Conservation (phyloP, 495 filamentous ascomycete genomes). For the Monascus purpureus region DNA sequence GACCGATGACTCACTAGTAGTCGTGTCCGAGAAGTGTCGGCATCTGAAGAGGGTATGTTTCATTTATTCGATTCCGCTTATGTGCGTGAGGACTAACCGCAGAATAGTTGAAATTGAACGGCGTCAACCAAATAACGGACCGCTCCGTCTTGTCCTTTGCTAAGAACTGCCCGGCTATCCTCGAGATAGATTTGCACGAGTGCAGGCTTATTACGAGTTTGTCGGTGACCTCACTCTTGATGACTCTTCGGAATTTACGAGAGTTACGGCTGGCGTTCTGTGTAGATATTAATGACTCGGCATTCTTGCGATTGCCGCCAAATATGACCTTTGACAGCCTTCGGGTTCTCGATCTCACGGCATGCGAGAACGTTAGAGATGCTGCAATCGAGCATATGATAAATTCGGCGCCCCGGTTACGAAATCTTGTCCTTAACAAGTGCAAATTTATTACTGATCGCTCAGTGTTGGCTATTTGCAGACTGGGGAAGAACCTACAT, state of each 20-base stretch:
- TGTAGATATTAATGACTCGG: constrained; percentile 62
- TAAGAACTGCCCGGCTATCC: constrained; percentile 71
- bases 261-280: constrained; percentile 83
- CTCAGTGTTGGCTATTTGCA: constrained; percentile 73
- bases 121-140: constrained; percentile 67
- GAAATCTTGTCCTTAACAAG: constrained; percentile 89
- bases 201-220: constrained; percentile 68
- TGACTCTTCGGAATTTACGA: constrained; percentile 62
- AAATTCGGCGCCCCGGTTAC: constrained; percentile 67
- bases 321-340: constrained; percentile 65
- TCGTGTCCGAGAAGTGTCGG: constrained; percentile 70
- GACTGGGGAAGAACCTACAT: constrained; percentile 88
- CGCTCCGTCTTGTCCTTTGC: constrained; percentile 73
- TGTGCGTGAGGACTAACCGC: no score
- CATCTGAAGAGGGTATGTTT: constrained; percentile 73
- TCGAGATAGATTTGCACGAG: constrained; percentile 91
- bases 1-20: constrained; percentile 70
- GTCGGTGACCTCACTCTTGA: constrained; percentile 64
- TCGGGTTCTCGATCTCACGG: constrained; percentile 87
- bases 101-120: constrained; percentile 86
- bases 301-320: constrained; percentile 69
- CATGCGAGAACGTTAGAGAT: constrained; percentile 69
- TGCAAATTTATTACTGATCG: constrained; percentile 85
- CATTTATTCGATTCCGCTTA: no score
- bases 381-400: constrained; percentile 78